These are phyloP conservation scores for Carpinus fangiana DNA, from an alignment of 306 rosid species.

Conservation along the genomic window DNA sequence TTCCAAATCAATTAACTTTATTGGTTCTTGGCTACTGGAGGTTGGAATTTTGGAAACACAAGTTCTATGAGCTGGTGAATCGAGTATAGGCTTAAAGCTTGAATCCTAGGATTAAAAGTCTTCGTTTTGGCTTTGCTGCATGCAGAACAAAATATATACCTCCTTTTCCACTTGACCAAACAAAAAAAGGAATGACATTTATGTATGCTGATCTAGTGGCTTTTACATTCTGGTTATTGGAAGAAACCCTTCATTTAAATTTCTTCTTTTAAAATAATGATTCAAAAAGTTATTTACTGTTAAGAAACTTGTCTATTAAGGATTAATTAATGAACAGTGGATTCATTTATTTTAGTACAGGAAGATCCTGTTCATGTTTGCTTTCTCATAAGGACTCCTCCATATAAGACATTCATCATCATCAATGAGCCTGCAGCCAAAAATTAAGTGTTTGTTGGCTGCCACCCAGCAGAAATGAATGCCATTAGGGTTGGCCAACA, in stretches of 20 bases:
- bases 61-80: not conserved
- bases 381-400: not conserved
- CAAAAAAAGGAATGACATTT: not conserved
- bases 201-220: not conserved
- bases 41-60: not conserved
- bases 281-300: not conserved
- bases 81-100: not conserved
- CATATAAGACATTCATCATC: not conserved
- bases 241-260: not conserved
- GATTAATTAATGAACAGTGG: not conserved
- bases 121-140: no score
- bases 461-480: slow-evolving; percentile 2
- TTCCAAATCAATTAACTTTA: not conserved
- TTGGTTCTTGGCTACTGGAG: not conserved
- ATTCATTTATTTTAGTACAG: not conserved
- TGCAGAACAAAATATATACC: not conserved
- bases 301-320: not conserved
- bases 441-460: not conserved
- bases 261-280: not conserved
- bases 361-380: not conserved
- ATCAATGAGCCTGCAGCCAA: slow-evolving; percentile 3
- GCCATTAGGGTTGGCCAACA: not conserved
- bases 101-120: no score
- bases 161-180: not conserved
- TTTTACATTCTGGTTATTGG: not conserved